A percentile compares a stretch with the other conserved stretches of the same genome.
Evolutionary conservation across 2,329 filamentous ascomycete species (phyloP).

Genomic region (Plectosphaerella cucumerina): DNA sequence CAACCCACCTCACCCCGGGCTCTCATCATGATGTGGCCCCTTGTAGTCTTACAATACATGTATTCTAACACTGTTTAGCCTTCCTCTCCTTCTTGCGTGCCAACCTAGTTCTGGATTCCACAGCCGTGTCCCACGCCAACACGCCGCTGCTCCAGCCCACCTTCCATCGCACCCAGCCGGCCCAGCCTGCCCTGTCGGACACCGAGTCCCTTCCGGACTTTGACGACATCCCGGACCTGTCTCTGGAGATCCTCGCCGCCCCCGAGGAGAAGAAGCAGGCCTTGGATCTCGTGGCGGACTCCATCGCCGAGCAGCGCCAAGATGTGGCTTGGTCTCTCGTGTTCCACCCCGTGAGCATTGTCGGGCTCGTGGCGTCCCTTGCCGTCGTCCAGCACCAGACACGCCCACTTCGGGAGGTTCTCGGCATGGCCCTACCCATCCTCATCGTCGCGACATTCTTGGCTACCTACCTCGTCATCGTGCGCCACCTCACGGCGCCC

Average conservation of each 20-base stretch:
- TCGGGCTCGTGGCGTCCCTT: constrained; percentile 39
- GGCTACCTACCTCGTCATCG: constrained; percentile 58
- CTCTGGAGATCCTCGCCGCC: constrained; percentile 51
- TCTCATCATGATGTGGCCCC: too few species aligned
- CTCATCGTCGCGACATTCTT: constrained; percentile 57
- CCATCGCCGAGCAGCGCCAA: constrained; percentile 77
- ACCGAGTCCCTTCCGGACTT: constrained; percentile 31
- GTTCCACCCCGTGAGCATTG: constrained; percentile 54
- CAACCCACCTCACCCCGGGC: too few species aligned
- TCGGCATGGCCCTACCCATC: constrained; percentile 41
- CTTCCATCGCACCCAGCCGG: constrained; percentile 20
- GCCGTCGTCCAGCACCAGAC: constrained; percentile 41
- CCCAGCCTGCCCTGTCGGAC: constrained; percentile 34
- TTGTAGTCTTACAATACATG: not conserved
- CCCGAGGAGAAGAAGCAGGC: constrained; percentile 61
- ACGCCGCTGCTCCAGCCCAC: constrained; percentile 59
- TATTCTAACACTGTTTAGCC: constrained; percentile 43
- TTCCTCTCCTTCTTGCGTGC: constrained; percentile 80
- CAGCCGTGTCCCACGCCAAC: constrained; percentile 55
- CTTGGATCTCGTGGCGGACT: constrained; percentile 73
- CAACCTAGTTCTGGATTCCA: constrained; percentile 67
- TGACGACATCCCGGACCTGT: constrained; percentile 57
- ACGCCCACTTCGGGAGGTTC: constrained; percentile 42
- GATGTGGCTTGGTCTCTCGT: constrained; percentile 59
- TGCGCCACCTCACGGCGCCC: constrained; percentile 55